A percentile compares a stretch with the other conserved stretches of the same genome.
Evolutionary conservation across 1,284 basidiomycete species (phyloP).

Genomic region (Albatrellus sp.): DNA sequence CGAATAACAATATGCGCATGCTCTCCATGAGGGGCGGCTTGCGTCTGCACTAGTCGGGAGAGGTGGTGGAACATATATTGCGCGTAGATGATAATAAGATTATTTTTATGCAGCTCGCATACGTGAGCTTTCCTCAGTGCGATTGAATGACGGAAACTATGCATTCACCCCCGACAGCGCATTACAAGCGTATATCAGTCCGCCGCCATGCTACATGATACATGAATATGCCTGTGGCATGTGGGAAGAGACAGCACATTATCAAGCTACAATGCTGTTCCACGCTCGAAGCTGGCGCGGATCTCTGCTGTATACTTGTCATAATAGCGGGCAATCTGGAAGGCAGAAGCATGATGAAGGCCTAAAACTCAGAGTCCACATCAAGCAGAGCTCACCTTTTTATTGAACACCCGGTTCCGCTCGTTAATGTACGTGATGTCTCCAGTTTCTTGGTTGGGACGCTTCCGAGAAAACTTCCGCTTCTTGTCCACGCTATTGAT

Average conservation of each 20-base stretch:
- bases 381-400: conserved; percentile 55
- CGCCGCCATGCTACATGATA: conserved; percentile 9
- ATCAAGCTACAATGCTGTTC: conserved; percentile 63
- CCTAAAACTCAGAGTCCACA: neutral
- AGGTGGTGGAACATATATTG: too few species aligned
- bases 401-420: conserved; percentile 97
- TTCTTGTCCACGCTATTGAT: conserved; percentile 68
- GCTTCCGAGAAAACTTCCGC: conserved; percentile 77
- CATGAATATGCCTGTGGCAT: neutral
- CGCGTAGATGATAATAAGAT: too few species aligned
- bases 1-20: too few species aligned
- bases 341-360: neutral
- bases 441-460: conserved; percentile 82
- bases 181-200: conserved; percentile 5
- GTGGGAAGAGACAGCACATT: neutral
- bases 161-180: too few species aligned
- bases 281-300: conserved; percentile 89
- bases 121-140: too few species aligned
- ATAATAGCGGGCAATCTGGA: conserved; percentile 87
- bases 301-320: conserved; percentile 97
- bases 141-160: too few species aligned
- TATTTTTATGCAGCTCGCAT: too few species aligned
- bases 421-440: conserved; percentile 99
- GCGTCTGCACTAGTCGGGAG: too few species aligned
- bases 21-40: too few species aligned